phyloP scores from a whole-genome alignment of 2,329 filamentous ascomycete genomes.

The Talaromyces sp. region DNA sequence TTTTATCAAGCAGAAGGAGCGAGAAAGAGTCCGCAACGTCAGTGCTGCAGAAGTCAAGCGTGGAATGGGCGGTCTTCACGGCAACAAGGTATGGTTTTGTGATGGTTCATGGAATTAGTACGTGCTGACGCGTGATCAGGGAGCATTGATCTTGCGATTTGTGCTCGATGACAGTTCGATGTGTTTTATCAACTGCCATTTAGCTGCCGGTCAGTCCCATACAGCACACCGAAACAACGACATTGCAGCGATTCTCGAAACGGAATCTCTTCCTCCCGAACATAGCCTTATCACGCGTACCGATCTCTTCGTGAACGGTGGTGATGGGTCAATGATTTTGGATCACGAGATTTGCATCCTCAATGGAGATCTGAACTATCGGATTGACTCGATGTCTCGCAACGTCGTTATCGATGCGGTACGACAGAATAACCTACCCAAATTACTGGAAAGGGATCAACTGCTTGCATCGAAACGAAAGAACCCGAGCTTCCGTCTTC shows the following conservation, averaged over 20 bases:
- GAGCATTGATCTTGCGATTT: slow-evolving; percentile 87
- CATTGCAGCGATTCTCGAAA: slow-evolving; percentile 81
- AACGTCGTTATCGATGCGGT: slow-evolving; percentile 86
- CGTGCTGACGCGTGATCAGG: slow-evolving; percentile 41
- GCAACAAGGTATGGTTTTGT: slow-evolving; percentile 66
- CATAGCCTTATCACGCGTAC: slow-evolving; percentile 61
- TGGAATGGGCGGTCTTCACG: slow-evolving; percentile 90
- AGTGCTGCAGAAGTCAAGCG: slow-evolving; percentile 83
- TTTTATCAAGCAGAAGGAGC: slow-evolving; percentile 78
- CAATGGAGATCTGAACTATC: slow-evolving; percentile 96
- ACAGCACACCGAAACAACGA: slow-evolving; percentile 91
- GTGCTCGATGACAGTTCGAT: slow-evolving; percentile 87
- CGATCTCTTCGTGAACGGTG: slow-evolving; percentile 82
- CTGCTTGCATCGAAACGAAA: slow-evolving; percentile 81
- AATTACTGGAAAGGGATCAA: slow-evolving; percentile 89
- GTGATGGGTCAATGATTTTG: slow-evolving; percentile 88
- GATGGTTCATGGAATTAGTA: not conserved
- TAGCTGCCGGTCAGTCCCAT: slow-evolving; percentile 87
- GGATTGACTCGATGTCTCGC: slow-evolving; percentile 93
- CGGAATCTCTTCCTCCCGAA: slow-evolving; percentile 66
- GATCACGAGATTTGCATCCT: slow-evolving; percentile 97
- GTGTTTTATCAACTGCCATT: slow-evolving; percentile 95
- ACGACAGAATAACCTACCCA: slow-evolving; percentile 70
- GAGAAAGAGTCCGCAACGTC: slow-evolving; percentile 70
- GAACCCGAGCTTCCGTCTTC: slow-evolving; percentile 82